Percentiles rank a stretch among this genome's conserved stretches.
phyloP scores from a whole-genome alignment of 169 alveolate species.

The Cyclospora cayetanensis region DNA sequence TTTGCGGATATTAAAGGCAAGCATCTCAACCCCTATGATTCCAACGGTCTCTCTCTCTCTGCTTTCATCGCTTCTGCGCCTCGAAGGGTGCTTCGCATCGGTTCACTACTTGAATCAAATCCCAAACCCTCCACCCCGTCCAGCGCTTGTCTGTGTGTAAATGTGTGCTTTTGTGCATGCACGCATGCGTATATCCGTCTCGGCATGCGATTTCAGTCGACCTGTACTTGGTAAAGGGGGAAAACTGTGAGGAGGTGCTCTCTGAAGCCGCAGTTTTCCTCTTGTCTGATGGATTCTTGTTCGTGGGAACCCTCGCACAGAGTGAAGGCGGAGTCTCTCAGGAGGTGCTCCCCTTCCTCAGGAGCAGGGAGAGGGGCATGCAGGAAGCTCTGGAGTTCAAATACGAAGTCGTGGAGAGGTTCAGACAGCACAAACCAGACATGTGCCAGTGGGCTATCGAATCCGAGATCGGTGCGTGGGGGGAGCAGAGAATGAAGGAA shows the following conservation, averaged over 20 bases:
- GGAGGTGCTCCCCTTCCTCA: background rate
- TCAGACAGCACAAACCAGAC: background rate
- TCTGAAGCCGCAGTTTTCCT: background rate
- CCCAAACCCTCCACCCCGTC: slow-evolving; percentile 14
- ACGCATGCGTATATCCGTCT: no score
- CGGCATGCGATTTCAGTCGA: no score
- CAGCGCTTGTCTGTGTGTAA: no score
- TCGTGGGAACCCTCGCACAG: background rate
- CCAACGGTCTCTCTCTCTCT: background rate
- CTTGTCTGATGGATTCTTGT: background rate
- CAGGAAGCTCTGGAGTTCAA: background rate
- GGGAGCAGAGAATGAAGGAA: no score
- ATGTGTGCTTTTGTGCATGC: no score
- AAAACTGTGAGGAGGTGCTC: background rate
- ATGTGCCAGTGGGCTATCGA: background rate
- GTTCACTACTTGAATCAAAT: no score
- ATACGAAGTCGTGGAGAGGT: background rate
- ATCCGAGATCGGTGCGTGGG: background rate
- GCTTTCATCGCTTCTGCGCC: background rate
- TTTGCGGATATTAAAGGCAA: background rate
- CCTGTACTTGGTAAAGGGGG: background rate
- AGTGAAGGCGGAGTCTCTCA: background rate
- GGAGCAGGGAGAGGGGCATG: background rate
- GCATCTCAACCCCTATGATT: background rate
- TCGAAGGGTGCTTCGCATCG: no score